phyloP scores from a whole-genome alignment of 2,329 filamentous ascomycete species.

The Beauveria pseudobassiana region DNA sequence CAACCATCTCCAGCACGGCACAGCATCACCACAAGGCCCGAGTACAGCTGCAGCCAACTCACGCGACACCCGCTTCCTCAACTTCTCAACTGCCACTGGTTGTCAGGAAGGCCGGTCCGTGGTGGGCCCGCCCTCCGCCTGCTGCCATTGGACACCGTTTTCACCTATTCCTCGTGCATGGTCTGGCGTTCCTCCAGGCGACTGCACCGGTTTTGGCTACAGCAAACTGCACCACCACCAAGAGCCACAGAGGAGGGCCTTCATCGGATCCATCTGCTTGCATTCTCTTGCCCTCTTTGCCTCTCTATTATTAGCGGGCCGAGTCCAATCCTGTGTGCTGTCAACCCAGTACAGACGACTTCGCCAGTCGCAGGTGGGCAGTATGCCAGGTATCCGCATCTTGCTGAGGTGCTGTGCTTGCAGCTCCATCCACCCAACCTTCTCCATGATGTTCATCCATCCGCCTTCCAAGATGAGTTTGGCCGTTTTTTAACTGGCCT shows the following conservation, averaged over 20 bases:
- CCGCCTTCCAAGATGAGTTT: background rate
- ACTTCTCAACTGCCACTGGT: background rate
- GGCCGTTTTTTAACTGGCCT: background rate
- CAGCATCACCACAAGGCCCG: background rate
- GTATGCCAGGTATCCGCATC: background rate
- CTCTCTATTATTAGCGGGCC: background rate
- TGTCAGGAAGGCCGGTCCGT: background rate
- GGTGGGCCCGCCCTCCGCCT: background rate
- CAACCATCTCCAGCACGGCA: background rate
- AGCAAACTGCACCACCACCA: background rate
- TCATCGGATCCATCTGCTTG: constrained; percentile 2
- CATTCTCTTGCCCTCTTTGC: background rate
- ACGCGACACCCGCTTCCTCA: background rate
- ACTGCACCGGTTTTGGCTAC: background rate
- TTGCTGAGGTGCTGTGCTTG: background rate
- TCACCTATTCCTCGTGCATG: constrained; percentile 6
- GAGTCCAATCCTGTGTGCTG: background rate
- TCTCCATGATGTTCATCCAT: background rate
- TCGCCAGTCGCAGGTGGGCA: background rate
- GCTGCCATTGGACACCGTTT: constrained; percentile 13
- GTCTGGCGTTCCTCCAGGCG: background rate
- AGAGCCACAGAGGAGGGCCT: background rate
- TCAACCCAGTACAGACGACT: constrained; percentile 1
- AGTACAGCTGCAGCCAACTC: background rate
- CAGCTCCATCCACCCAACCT: background rate